phyloP scores from a whole-genome alignment of 306 rosid genomes.

The Erythrophleum fordii region DNA sequence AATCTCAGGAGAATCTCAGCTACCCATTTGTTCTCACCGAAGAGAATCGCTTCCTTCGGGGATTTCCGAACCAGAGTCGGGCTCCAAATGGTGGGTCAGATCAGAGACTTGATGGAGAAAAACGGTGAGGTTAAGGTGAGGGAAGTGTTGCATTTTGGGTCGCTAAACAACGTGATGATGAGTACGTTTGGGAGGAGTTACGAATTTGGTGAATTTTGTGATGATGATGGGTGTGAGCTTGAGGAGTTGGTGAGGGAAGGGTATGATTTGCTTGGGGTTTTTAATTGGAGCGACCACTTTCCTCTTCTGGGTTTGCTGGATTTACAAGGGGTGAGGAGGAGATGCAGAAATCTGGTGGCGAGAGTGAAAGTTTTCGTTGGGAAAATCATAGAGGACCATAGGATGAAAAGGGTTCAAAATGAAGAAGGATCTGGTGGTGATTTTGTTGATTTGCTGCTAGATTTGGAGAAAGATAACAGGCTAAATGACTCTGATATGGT shows the following conservation, averaged over 20 bases:
- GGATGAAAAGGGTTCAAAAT: slow-evolving; percentile 38
- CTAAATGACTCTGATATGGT: slow-evolving; percentile 73
- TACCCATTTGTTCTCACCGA: slow-evolving; percentile 60
- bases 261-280: slow-evolving; percentile 72
- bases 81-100: slow-evolving; percentile 44
- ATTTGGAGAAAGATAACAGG: slow-evolving; percentile 60
- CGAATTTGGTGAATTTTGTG: slow-evolving; percentile 45
- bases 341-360: slow-evolving; percentile 54
- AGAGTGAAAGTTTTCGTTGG: slow-evolving; percentile 72
- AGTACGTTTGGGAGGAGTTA: slow-evolving; percentile 76
- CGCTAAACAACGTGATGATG: slow-evolving; percentile 69
- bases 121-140: slow-evolving; percentile 58
- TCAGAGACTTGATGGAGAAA: slow-evolving; percentile 44
- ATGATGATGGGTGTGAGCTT: slow-evolving; percentile 45
- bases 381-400: slow-evolving; percentile 65
- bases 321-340: slow-evolving; percentile 69
- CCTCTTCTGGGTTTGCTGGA: slow-evolving; percentile 69
- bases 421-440: slow-evolving; percentile 49
- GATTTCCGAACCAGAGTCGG: slow-evolving; percentile 44
- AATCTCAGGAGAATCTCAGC: slow-evolving; percentile 70
- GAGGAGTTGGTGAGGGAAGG: slow-evolving; percentile 74
- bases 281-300: slow-evolving; percentile 84
- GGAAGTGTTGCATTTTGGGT: slow-evolving; percentile 60
- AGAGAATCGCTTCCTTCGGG: slow-evolving; percentile 49
- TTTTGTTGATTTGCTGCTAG: slow-evolving; percentile 78